A percentile compares a stretch with the other conserved stretches of the same genome.
Evolutionary conservation across 164 flowering plant genomes (phyloP).

Genomic region (Vitis labrusca): DNA sequence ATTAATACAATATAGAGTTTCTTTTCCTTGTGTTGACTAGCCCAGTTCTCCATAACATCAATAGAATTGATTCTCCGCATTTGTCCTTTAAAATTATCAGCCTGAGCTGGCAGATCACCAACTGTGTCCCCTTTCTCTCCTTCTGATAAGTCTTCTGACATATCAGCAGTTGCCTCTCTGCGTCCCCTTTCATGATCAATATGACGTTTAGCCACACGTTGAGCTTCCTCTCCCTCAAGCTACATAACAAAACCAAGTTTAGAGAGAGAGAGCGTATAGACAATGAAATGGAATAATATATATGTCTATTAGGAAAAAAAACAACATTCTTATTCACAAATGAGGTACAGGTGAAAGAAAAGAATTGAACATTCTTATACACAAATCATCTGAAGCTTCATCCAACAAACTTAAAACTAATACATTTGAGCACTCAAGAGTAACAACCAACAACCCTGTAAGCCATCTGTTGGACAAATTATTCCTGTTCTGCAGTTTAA

Average conservation of each 20-base stretch:
- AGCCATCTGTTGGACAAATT: too few relatives aligned
- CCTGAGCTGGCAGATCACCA: constrained; percentile 52
- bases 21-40: constrained; percentile 51
- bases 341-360: too few relatives aligned
- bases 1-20: constrained; percentile 69
- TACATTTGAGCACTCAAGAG: too few relatives aligned
- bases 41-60: constrained; percentile 62
- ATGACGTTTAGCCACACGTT: constrained; percentile 48
- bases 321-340: too few relatives aligned
- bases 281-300: too few relatives aligned
- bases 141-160: constrained; percentile 94
- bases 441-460: too few relatives aligned
- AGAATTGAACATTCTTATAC: too few relatives aligned
- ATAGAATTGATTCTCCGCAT: constrained; percentile 57
- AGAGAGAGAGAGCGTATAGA: background rate
- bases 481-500: too few relatives aligned
- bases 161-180: constrained; percentile 70
- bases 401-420: too few relatives aligned
- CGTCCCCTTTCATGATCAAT: constrained; percentile 70
- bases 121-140: constrained; percentile 65
- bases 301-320: too few relatives aligned
- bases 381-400: too few relatives aligned
- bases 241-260: constrained; percentile 18
- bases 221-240: constrained; percentile 77
- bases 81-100: constrained; percentile 43